Evolutionary conservation across 495 filamentous ascomycete species (phyloP).

Genomic region (Hypoxylon rickii): DNA sequence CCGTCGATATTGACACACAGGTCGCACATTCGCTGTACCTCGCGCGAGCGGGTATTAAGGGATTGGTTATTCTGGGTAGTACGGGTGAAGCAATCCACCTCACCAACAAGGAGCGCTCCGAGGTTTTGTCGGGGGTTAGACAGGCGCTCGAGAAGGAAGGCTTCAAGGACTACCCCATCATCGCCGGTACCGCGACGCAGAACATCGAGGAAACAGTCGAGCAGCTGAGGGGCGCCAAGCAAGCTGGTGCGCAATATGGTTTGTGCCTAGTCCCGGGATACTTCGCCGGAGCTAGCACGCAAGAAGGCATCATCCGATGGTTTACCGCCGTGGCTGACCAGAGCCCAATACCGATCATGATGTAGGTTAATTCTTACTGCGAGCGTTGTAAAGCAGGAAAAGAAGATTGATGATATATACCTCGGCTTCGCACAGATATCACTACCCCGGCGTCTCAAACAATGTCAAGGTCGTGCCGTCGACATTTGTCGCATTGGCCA

Average conservation of each 20-base stretch:
- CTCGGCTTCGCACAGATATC: conserved; percentile 50
- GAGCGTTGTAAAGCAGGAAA: not conserved
- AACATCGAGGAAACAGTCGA: conserved; percentile 66
- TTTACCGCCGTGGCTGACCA: conserved; percentile 56
- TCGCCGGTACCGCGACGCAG: conserved; percentile 68
- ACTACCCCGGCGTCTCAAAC: conserved; percentile 70
- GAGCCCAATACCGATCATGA: conserved; percentile 59
- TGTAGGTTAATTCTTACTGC: conserved; percentile 40
- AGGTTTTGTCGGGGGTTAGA: conserved; percentile 59
- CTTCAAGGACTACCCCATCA: conserved; percentile 65
- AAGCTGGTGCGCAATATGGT: conserved; percentile 67
- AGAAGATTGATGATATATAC: not conserved
- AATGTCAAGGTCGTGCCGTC: conserved; percentile 58
- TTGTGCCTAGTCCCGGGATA: conserved; percentile 63
- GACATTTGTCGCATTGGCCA: conserved; percentile 58
- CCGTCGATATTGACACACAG: conserved; percentile 61
- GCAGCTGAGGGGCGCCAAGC: conserved; percentile 58
- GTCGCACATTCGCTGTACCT: conserved; percentile 64
- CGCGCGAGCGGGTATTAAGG: conserved; percentile 62
- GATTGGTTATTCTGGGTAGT: conserved; percentile 68
- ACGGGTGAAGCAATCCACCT: conserved; percentile 74
- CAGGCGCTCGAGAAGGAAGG: conserved; percentile 58
- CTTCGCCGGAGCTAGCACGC: conserved; percentile 54
- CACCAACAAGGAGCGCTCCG: conserved; percentile 59
- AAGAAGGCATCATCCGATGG: conserved; percentile 58